Percentiles rank a stretch among this genome's conserved stretches.
Conservation (phyloP, 129 eudicot genomes). For the Flaveria bidentis region DNA sequence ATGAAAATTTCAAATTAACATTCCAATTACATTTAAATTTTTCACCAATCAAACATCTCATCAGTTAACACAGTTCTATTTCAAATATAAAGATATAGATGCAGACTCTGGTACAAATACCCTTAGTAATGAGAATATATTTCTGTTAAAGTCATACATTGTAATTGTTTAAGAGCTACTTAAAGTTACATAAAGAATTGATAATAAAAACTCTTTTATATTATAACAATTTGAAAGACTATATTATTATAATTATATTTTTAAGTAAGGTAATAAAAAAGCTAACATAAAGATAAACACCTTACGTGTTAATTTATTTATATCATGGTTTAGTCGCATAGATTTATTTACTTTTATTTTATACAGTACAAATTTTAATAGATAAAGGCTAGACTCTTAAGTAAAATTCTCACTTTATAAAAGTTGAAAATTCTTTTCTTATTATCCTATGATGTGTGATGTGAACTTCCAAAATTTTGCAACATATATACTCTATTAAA, state of each 20-base stretch:
- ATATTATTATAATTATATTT: background rate
- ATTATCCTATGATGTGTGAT: background rate
- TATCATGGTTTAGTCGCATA: background rate
- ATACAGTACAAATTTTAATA: background rate
- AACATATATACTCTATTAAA: background rate
- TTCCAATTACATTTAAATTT: no score
- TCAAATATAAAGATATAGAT: no score
- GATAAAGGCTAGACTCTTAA: background rate
- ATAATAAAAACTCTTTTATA: no score
- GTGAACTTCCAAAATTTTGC: no score
- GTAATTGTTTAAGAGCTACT: background rate
- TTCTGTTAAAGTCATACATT: no score
- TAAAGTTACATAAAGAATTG: no score
- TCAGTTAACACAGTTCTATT: no score
- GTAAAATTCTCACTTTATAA: background rate
- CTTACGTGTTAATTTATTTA: no score
- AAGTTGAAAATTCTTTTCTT: background rate
- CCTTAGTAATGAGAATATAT: no score
- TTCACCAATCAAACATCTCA: no score
- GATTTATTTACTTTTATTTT: background rate
- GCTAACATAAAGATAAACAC: background rate
- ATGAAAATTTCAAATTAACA: no score
- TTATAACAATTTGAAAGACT: background rate
- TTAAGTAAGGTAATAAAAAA: background rate
- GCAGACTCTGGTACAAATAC: no score